phyloP scores from a whole-genome alignment of 805 yeast genomes.

The Sporopachydermia lactativora region DNA sequence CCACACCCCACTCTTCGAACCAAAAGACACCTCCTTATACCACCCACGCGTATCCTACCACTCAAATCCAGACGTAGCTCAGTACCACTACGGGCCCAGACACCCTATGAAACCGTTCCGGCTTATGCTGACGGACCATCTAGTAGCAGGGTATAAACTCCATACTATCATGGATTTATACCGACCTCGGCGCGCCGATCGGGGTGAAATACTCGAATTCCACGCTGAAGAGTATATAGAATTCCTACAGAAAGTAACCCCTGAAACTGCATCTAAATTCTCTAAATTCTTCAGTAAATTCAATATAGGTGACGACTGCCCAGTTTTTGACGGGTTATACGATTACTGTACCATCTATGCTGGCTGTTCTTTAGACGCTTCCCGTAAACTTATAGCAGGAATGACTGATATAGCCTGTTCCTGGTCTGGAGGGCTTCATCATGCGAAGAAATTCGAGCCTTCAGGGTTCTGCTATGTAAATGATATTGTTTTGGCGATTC shows the following conservation, averaged over 20 bases:
- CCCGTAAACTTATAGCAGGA: constrained; percentile 66
- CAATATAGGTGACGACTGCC: constrained; percentile 87
- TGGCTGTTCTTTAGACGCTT: constrained; percentile 86
- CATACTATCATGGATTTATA: constrained; percentile 86
- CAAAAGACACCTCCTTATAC: constrained; percentile 11
- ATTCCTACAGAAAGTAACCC: constrained; percentile 63
- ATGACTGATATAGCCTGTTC: constrained; percentile 87
- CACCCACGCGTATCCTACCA: constrained; percentile 71
- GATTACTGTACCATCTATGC: constrained; percentile 70
- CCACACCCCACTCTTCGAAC: constrained; percentile 1
- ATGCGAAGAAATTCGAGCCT: constrained; percentile 82
- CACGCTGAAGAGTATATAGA: constrained; percentile 81
- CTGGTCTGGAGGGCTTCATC: constrained; percentile 90
- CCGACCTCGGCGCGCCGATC: constrained; percentile 70
- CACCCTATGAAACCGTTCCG: constrained; percentile 99
- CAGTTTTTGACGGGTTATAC: constrained; percentile 66
- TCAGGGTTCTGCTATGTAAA: constrained; percentile 86
- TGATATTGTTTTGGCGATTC: constrained; percentile 76
- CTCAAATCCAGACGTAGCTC: constrained; percentile 65
- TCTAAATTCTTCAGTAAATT: constrained; percentile 49
- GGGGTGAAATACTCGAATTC: constrained; percentile 64
- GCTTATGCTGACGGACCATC: constrained; percentile 83
- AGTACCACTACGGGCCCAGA: constrained; percentile 79
- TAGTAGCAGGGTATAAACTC: constrained; percentile 71
- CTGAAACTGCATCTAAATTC: constrained; percentile 51